Conservation (phyloP, 2,329 filamentous ascomycete genomes). For the Cordyceps farinosa region DNA sequence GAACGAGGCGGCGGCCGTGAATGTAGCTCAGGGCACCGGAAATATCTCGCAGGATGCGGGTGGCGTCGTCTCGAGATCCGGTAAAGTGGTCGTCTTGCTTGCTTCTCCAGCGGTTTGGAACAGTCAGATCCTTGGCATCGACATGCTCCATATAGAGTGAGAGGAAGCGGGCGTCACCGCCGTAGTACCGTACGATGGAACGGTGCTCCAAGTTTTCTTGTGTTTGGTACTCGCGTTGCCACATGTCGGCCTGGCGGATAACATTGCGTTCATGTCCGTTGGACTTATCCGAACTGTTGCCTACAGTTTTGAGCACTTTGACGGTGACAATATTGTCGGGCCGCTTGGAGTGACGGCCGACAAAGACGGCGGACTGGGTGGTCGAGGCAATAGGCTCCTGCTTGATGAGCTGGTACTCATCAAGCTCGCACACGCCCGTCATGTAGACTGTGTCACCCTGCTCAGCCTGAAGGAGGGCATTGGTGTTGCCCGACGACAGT, state of each 20-base stretch:
- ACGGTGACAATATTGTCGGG: constrained; percentile 55
- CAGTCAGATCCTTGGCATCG: constrained; percentile 52
- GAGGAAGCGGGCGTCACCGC: constrained; percentile 57
- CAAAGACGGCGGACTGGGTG: constrained; percentile 53
- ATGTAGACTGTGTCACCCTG: constrained; percentile 48
- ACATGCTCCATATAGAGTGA: constrained; percentile 61
- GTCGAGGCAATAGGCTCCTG: constrained; percentile 54
- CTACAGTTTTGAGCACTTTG: constrained; percentile 56
- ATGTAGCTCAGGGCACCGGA: constrained; percentile 53
- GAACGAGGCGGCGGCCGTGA: constrained; percentile 50
- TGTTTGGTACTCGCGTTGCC: constrained; percentile 55
- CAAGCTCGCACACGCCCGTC: constrained; percentile 47
- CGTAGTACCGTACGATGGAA: constrained; percentile 56
- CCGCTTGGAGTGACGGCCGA: constrained; percentile 49
- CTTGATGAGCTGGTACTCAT: constrained; percentile 54
- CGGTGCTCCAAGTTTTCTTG: constrained; percentile 54
- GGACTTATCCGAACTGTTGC: constrained; percentile 40
- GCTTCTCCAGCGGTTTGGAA: constrained; percentile 47
- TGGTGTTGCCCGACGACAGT: constrained; percentile 42
- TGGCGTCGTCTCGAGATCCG: constrained; percentile 47
- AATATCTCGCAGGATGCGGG: constrained; percentile 53
- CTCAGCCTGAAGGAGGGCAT: constrained; percentile 50
- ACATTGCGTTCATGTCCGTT: constrained; percentile 52
- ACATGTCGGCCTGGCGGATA: constrained; percentile 57
- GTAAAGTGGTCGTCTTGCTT: constrained; percentile 46